These are phyloP conservation scores for Lumnitzera littorea DNA, from an alignment of 345 rosid genomes.

Conservation along the genomic window DNA sequence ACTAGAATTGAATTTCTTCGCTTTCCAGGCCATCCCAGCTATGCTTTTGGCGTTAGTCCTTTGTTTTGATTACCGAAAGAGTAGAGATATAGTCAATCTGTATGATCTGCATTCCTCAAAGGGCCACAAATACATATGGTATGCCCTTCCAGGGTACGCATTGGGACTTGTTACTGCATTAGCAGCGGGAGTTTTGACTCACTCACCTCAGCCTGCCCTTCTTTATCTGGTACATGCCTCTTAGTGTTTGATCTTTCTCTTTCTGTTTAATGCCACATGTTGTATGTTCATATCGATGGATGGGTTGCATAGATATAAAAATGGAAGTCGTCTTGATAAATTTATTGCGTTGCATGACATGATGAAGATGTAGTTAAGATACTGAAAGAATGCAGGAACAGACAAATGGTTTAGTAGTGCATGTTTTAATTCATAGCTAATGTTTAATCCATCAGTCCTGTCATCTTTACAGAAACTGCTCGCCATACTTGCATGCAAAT, in stretches of 20 bases:
- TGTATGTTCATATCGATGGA: no score
- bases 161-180: constrained; percentile 70
- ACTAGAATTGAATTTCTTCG: constrained; percentile 7
- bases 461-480: no score
- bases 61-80: constrained; percentile 83
- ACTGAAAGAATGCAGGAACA: no score
- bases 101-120: constrained; percentile 55
- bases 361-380: no score
- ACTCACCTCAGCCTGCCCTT: constrained; percentile 86
- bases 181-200: constrained; percentile 81
- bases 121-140: constrained; percentile 86
- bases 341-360: no score
- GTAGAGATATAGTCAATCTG: constrained; percentile 62
- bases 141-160: constrained; percentile 87
- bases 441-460: no score
- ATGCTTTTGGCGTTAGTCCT: constrained; percentile 89
- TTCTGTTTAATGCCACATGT: background rate
- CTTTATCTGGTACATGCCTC: constrained; percentile 68
- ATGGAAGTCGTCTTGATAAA: no score
- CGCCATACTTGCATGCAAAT: no score
- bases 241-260: background rate
- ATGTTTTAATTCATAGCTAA: no score
- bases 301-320: no score
- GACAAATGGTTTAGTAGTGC: no score
- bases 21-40: constrained; percentile 83